Evolutionary conservation across 176 grass and related monocot species (phyloP).

Genomic region (Triticum monococcum): DNA sequence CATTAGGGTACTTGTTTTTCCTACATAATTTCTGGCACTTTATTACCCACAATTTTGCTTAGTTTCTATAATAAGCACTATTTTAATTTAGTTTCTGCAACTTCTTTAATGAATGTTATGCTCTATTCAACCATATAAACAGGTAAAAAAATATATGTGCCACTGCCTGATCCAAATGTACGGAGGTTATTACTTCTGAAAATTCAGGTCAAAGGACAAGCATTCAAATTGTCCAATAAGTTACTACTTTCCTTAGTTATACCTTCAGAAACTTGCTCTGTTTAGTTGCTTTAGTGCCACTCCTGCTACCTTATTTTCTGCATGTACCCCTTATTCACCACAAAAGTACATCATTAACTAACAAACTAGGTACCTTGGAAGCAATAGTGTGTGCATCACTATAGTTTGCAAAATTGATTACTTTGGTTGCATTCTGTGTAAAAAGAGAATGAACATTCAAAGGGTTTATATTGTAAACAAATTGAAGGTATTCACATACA

Average conservation of each 20-base stretch:
- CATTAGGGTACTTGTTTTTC: neutral
- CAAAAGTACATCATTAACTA: neutral
- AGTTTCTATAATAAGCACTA: neutral
- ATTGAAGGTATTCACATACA: neutral
- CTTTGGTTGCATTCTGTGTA: neutral
- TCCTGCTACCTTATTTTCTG: too few relatives aligned
- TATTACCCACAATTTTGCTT: neutral
- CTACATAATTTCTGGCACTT: neutral
- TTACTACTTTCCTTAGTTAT: neutral
- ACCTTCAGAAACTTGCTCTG: neutral
- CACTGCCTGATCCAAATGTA: slow-evolving; percentile 72
- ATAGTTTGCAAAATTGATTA: neutral
- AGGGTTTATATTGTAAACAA: neutral
- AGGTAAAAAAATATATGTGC: slow-evolving; percentile 99
- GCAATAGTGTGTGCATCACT: neutral
- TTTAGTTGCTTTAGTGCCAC: neutral
- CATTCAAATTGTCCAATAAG: slow-evolving; percentile 86
- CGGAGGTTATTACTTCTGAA: slow-evolving; percentile 75
- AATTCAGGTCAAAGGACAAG: slow-evolving; percentile 87
- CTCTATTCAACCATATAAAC: slow-evolving; percentile 22
- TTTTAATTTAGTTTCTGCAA: neutral
- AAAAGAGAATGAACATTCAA: neutral
- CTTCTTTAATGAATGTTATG: neutral
- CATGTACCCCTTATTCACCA: neutral
- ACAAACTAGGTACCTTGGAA: neutral